Base-by-base conservation (phyloP, 163 green algal species). In the Chlorella variabilis region DNA sequence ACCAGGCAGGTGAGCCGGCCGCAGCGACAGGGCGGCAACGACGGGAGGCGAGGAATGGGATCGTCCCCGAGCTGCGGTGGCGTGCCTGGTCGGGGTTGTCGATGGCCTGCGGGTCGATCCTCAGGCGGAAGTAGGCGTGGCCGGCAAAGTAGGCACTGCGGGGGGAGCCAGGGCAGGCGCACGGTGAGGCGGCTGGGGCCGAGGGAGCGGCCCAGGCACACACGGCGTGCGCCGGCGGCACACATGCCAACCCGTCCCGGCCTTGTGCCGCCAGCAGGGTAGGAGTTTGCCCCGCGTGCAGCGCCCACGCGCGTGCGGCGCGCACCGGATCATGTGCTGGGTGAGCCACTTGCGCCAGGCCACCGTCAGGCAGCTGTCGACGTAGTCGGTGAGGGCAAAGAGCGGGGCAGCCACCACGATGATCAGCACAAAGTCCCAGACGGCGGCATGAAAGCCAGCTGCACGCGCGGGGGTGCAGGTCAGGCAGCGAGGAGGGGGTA, bases 371-470 rank as follows among this genome's bases (percentile, higher is more conserved):
- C 77, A 45, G 54, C 38, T 87, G 85, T 98, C 93, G 23, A 97
- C 85, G 76, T 90, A 98, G 69, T 92, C 75, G 27, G 86, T 91
- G 23, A 94, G 78, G 2, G 91, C 91, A 82, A 98, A 97, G 18
- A 98, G 81, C 0, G 94, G 94, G 1, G 93, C 88, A 0, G 93
- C 94, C 2, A 96, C 21, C 2, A 88, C 45, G 56, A 97, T 92
- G 78, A 98, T 91, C 13, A 79, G 56, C 56, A 94, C 73, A 77
- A 96, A 98, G 38, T 89, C 83, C 62, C 85, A 84, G 5, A 97
- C 78, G 0, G 90, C 90, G 4, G 65, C 48, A 20, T 93, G 94
- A 81, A 97, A 98, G 61, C 80, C 91, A 17, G 36, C 84, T 91
- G 84, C 63, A 74, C 25, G 38, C n/a, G 13, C 6, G 11, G 27